phyloP scores from a whole-genome alignment of 495 filamentous ascomycete genomes.

The Darksidea phi region DNA sequence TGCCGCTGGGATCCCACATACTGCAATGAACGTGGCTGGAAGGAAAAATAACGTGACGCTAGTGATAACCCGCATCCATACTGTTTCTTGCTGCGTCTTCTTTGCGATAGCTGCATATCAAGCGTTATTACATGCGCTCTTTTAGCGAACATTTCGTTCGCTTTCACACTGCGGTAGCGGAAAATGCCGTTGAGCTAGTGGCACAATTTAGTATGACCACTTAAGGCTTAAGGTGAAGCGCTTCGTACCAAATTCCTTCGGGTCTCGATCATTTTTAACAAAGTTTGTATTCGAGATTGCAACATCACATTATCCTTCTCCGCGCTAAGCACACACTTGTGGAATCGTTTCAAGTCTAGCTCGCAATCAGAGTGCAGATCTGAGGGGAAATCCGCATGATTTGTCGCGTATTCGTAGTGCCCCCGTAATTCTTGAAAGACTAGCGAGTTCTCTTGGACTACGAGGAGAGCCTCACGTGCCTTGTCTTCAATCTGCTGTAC shows the following conservation, averaged over 20 bases:
- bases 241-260: conserved; percentile 37
- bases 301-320: conserved; percentile 38
- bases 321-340: conserved; percentile 28
- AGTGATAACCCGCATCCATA: conserved; percentile 48
- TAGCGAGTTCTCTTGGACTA: conserved; percentile 43
- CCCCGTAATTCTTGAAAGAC: conserved; percentile 42
- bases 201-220: conserved; percentile 2
- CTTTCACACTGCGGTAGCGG: conserved; percentile 39
- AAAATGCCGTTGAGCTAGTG: conserved; percentile 39
- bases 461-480: conserved; percentile 41
- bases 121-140: conserved; percentile 37
- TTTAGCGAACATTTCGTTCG: conserved; percentile 38
- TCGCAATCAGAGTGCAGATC: conserved; percentile 13
- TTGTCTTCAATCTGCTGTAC: conserved; percentile 47
- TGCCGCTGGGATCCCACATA: conserved; percentile 25
- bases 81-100: conserved; percentile 35
- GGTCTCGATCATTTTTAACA: conserved; percentile 36
- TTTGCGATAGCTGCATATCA: conserved; percentile 38
- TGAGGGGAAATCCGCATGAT: conserved; percentile 1
- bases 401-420: conserved; percentile 31
- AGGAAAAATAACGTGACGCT: conserved; percentile 48
- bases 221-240: background rate
- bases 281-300: conserved; percentile 31
- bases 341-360: conserved; percentile 29
- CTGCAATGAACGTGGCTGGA: conserved; percentile 49